Base-by-base conservation (phyloP, 2,329 filamentous ascomycete genomes). In the Microcyclospora pomicola region DNA sequence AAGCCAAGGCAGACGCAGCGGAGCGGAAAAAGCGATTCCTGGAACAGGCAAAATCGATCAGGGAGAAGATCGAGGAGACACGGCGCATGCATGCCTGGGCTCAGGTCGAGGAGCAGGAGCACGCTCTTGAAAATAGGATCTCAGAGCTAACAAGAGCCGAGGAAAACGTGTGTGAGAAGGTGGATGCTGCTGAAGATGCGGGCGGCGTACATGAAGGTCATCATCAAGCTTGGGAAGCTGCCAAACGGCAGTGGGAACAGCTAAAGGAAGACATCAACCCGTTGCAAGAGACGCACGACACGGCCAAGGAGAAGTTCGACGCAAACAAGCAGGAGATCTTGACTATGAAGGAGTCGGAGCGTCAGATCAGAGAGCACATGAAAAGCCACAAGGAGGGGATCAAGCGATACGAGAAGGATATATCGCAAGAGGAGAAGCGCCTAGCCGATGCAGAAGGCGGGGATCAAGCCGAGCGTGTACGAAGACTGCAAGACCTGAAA, bases 61-160 rank as follows among this genome's bases (percentile, higher is more conserved):
- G 76, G 28, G 65, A 68, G 14, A 75, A 74, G 41, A 68, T 76
- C 34, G 67, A 67, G 27, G 66, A 73, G 15, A 66, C 82, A 33
- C 63, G 68, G 32, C 68, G 72, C 13, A 80, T 92, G 61, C 66
- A 84, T 44, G 78, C 81, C n/a, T 98, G 91, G 91, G 73, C 77
- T 15, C 83, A 92, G 53, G 86, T 96, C 1, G 73, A 77, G 35
- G 77, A 84, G 39, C 71, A 82, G 56, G 88, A 96, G 59, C 35
- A 48, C 31, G 39, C 41, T 9, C 42, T 66, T 6, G 50, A 47
- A 5, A 40, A 51, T 6, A 48, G 47, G 3, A 46, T 59, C 2
- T 31, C 38, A 2, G 50, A 56, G 12, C 47, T 68, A 2, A 42
- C 38, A 6, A 34, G 44, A 28, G 52, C 59, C 2, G 59, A 67